Evolutionary conservation across 805 yeast species (phyloP), one percentile per base, ranked within the genome.

Genomic region (Lachancea sp.): DNA sequence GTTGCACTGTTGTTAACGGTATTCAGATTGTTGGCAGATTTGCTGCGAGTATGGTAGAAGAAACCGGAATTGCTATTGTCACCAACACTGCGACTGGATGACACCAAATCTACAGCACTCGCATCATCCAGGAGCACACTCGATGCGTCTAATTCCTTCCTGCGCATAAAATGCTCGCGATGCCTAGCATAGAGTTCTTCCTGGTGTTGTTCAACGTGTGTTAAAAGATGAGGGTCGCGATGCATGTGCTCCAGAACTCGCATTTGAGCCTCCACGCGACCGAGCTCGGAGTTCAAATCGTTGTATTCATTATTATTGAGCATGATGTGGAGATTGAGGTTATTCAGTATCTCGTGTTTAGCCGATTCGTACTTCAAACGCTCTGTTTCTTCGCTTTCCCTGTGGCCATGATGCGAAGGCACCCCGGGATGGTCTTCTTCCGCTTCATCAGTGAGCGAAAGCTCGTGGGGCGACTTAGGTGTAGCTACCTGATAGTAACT

Each of bases 251-350:
- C 64, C 44, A 80, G 50, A 2, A 75, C 65, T 8, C 71, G 61
- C 68, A 80, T 62, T 47, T 78, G 79, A 1, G 80, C 68, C 52
- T 77, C 79, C 24, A 78, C 74, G 47, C 75, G 75, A 11, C 71
- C 68, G 1, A 78, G 66, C 48, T 79, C 84, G 29, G 69, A 68
- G 39, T 75, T 72, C 1, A 77, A 65, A 16, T 70, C 55, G 28
- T 67, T 62, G 33, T 71, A 54, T 54, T 80, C 84, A 42, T 72
- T 69, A 56, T 78, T 81, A 40, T 76, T 78, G 36, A 80, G 58
- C 21, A 80, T 51, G 9, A 79, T 75, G 48, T 79, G 84, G 33
- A 78, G 53, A 52, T 79, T 80, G 15, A 79, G 61, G 47, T 76
- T 77, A 43, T 72, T 57, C n/a, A 58, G 30, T 4, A 68, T 45